These are phyloP conservation scores for Psidium guajava DNA, from an alignment of 345 rosid genomes.

Conservation along the genomic window DNA sequence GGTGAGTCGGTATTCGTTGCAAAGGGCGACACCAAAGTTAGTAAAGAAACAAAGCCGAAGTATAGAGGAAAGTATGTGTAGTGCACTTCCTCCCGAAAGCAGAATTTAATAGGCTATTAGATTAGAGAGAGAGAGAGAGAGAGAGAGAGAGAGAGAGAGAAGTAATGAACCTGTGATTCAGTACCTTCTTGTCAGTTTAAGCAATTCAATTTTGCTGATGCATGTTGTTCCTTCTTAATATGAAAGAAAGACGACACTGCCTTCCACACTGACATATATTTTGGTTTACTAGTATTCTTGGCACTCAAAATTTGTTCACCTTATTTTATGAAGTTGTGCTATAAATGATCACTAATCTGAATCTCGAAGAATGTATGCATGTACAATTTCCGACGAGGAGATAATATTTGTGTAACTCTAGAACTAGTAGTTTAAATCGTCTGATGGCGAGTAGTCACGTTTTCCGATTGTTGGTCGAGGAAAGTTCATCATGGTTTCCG, in stretches of 20 bases:
- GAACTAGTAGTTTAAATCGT: neutral
- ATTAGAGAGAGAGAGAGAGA: neutral
- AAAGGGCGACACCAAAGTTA: conserved; percentile 21
- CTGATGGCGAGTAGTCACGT: neutral
- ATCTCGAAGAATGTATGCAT: neutral
- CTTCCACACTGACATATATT: neutral
- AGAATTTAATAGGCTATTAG: neutral
- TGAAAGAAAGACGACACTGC: neutral
- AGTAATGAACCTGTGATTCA: neutral
- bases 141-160: neutral
- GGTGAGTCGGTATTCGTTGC: conserved; percentile 26
- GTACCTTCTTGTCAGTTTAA: neutral
- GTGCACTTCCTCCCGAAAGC: neutral
- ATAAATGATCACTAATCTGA: neutral
- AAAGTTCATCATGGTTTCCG: neutral
- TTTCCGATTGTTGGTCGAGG: neutral
- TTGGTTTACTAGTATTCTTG: neutral
- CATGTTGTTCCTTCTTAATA: neutral
- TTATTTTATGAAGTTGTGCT: neutral
- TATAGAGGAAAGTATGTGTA: conserved; percentile 85
- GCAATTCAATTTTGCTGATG: neutral
- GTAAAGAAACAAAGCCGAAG: conserved; percentile 61
- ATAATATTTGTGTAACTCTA: neutral
- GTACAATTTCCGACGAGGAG: neutral
- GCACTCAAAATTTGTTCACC: neutral